Conservation (phyloP, 1,139 yeast genomes). For the Kurtzmaniella quercitrusa region DNA sequence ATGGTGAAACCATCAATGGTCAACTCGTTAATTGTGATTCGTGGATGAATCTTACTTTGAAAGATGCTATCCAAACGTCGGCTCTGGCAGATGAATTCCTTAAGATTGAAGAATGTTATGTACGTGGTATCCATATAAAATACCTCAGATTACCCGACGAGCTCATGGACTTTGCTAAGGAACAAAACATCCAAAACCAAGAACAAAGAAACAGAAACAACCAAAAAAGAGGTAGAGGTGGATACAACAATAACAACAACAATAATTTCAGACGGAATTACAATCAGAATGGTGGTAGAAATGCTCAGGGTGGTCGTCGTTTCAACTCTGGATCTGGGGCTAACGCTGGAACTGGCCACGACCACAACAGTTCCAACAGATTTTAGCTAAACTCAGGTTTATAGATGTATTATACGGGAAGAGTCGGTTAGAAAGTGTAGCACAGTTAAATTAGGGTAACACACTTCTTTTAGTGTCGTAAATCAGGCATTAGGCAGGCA, state of each 20-base stretch:
- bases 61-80: conserved; percentile 72
- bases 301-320: conserved; percentile 6
- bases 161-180: conserved; percentile 79
- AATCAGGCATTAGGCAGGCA: too few relatives aligned
- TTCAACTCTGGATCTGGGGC: conserved; percentile 7
- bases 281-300: conserved; percentile 8
- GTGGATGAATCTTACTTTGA: conserved; percentile 91
- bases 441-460: too few relatives aligned
- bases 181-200: conserved; percentile 53
- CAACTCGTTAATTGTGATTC: conserved; percentile 82
- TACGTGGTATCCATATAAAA: conserved; percentile 74
- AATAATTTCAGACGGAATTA: conserved; percentile 6
- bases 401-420: conserved; percentile 5
- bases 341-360: conserved; percentile 7
- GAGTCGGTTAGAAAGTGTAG: background rate
- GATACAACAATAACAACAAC: conserved; percentile 13
- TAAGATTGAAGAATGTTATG: conserved; percentile 72
- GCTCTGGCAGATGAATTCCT: conserved; percentile 64
- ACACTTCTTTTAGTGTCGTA: too few relatives aligned
- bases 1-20: conserved; percentile 89
- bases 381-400: background rate
- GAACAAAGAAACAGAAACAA: conserved; percentile 49
- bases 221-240: conserved; percentile 35
- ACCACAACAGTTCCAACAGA: conserved; percentile 7
- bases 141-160: conserved; percentile 45